A percentile compares a stretch with the other conserved stretches of the same genome.
Evolutionary conservation across 2,329 filamentous ascomycete species (phyloP).

Genomic region (Aspergillus carbonarius): DNA sequence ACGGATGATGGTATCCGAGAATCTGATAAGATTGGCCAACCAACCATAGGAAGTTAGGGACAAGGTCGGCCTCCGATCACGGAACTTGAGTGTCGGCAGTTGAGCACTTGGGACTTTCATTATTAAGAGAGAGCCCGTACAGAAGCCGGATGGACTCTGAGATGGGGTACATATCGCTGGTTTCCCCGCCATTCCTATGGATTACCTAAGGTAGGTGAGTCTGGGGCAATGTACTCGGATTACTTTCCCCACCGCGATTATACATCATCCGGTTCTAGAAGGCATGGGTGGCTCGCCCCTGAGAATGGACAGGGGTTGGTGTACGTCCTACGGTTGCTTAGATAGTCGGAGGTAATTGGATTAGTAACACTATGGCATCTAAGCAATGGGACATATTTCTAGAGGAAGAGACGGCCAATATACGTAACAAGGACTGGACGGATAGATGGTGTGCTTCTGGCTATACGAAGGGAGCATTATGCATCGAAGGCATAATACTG

Average conservation of each 20-base stretch:
- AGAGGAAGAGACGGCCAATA: no score
- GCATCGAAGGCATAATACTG: not conserved
- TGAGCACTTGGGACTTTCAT: not conserved
- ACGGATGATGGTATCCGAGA: constrained; percentile 7
- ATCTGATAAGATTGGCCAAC: constrained; percentile 17
- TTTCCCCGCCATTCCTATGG: not conserved
- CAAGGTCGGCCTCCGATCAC: not conserved
- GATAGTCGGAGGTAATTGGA: no score
- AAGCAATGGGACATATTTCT: no score
- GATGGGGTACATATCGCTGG: not conserved
- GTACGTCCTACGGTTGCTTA: not conserved
- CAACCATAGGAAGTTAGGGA: not conserved
- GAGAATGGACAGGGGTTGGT: not conserved
- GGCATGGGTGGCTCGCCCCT: not conserved
- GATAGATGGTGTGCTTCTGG: no score
- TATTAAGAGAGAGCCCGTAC: not conserved
- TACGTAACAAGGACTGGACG: no score
- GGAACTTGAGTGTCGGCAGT: not conserved
- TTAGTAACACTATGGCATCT: no score
- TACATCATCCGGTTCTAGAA: constrained; percentile 8
- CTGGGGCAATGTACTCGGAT: not conserved
- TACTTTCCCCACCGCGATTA: constrained; percentile 5
- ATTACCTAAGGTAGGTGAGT: constrained; percentile 3
- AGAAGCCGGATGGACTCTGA: not conserved
- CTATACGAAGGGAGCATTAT: not conserved